Evolutionary conservation across 2,329 filamentous ascomycete species (phyloP).

Genomic region (Pestalotiopsis sp.): DNA sequence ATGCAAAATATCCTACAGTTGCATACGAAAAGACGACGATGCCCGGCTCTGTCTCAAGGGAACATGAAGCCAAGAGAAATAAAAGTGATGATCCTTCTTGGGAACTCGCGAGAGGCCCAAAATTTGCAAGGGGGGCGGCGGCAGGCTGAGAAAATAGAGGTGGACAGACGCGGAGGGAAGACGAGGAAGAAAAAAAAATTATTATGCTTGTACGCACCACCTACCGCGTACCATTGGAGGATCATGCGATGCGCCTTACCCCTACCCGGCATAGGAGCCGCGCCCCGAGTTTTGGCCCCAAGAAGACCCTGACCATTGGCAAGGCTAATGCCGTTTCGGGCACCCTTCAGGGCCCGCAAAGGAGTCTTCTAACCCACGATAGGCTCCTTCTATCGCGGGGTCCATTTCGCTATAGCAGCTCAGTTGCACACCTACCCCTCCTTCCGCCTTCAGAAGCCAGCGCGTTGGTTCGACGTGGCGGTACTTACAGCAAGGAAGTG

Average conservation of each 20-base stretch:
- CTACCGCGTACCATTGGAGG: not conserved
- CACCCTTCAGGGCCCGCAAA: not conserved
- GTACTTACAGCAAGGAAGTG: slow-evolving; percentile 12
- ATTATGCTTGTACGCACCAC: not conserved
- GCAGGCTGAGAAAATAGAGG: not conserved
- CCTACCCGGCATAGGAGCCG: slow-evolving; percentile 3
- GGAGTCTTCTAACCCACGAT: not conserved
- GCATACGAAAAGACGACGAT: not conserved
- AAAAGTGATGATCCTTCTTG: not conserved
- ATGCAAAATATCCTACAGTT: slow-evolving; percentile 3
- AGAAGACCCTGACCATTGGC: not conserved
- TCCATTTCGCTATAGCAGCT: not conserved
- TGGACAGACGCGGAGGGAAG: not conserved
- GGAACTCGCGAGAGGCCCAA: not conserved
- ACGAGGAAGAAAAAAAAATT: not conserved
- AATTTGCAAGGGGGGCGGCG: not conserved
- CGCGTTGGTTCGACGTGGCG: not conserved
- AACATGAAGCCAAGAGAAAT: not conserved
- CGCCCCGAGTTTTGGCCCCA: slow-evolving; percentile 2
- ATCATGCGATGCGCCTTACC: not conserved
- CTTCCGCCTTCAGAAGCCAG: slow-evolving; percentile 11
- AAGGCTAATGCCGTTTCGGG: not conserved
- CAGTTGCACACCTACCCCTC: slow-evolving; percentile 1
- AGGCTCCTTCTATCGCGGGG: slow-evolving; percentile 5
- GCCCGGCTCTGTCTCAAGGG: not conserved